Evolutionary conservation across 768 basidiomycete species (phyloP).

Genomic region (Rhizopogon rudus): DNA sequence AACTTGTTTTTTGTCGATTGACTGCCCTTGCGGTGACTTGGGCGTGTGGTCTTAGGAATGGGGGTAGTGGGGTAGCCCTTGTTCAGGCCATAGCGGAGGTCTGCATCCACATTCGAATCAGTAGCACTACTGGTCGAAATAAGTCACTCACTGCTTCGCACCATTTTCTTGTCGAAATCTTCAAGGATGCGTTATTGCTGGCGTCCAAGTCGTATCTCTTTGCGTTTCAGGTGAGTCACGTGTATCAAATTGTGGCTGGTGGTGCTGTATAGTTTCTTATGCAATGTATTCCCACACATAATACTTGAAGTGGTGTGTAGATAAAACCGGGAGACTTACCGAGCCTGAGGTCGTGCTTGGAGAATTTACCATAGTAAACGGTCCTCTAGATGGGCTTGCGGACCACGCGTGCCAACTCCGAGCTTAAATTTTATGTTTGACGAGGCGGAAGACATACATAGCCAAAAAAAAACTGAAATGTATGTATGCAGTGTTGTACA

Average conservation of each 20-base stretch:
- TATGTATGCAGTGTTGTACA: conserved; percentile 3
- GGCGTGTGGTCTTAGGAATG: conserved; percentile 69
- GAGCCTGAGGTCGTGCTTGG: no score
- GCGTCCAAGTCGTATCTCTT: conserved; percentile 17
- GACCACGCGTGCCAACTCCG: no score
- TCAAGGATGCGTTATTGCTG: conserved; percentile 31
- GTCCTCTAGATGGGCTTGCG: no score
- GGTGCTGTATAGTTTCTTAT: conserved; percentile 52
- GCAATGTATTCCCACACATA: conserved; percentile 16
- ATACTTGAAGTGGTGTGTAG: neutral
- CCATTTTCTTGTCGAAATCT: conserved; percentile 63
- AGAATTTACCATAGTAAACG: no score
- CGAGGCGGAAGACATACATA: neutral
- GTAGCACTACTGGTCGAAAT: neutral
- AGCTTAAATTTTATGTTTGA: no score
- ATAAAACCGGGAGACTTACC: no score
- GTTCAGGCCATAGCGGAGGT: conserved; percentile 82
- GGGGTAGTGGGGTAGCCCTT: conserved; percentile 86
- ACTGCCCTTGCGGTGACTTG: conserved; percentile 90
- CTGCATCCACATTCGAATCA: conserved; percentile 35
- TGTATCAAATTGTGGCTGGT: conserved; percentile 46
- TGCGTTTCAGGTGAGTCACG: conserved; percentile 15
- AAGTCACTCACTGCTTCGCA: conserved; percentile 61
- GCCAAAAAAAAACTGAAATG: neutral
- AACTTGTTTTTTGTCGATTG: conserved; percentile 89